Evolutionary conservation across 441 rosid genomes (phyloP).

Genomic region (Populus trichocarpa): DNA sequence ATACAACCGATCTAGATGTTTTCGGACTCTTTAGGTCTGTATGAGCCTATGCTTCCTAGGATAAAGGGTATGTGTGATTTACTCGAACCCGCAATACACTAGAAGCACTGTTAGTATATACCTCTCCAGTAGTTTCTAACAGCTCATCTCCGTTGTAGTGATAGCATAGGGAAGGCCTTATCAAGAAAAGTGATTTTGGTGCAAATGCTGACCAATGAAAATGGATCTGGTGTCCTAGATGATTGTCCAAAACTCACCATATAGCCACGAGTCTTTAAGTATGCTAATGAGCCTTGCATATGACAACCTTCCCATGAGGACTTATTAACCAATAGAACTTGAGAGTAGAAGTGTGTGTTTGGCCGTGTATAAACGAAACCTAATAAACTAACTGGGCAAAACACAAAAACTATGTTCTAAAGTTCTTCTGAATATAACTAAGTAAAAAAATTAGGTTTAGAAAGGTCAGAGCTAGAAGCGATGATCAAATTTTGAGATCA

Average conservation of each 20-base stretch:
- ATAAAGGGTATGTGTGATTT: constrained; percentile 67
- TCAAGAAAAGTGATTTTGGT: constrained; percentile 68
- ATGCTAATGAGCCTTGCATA: constrained; percentile 74
- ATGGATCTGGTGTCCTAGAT: constrained; percentile 71
- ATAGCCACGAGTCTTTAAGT: constrained; percentile 71
- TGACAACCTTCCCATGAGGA: constrained; percentile 5
- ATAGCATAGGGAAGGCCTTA: constrained; percentile 72
- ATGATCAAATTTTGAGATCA: background rate
- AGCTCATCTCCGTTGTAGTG: constrained; percentile 65
- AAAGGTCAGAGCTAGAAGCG: background rate
- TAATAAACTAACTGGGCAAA: background rate
- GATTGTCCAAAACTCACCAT: constrained; percentile 92
- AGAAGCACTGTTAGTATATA: constrained; percentile 49
- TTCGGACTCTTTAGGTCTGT: constrained; percentile 65
- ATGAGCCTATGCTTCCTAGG: constrained; percentile 68
- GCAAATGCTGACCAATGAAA: constrained; percentile 64
- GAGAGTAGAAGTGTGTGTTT: too few relatives aligned
- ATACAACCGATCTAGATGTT: constrained; percentile 70
- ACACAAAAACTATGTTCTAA: background rate
- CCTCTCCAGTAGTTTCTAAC: constrained; percentile 69
- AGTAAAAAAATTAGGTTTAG: background rate
- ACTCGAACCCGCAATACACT: constrained; percentile 59
- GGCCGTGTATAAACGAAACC: too few relatives aligned
- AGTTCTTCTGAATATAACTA: background rate
- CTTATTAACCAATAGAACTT: background rate